Conservation (phyloP, 2,329 filamentous ascomycete species). For the Hymenoscyphus salicellus region DNA sequence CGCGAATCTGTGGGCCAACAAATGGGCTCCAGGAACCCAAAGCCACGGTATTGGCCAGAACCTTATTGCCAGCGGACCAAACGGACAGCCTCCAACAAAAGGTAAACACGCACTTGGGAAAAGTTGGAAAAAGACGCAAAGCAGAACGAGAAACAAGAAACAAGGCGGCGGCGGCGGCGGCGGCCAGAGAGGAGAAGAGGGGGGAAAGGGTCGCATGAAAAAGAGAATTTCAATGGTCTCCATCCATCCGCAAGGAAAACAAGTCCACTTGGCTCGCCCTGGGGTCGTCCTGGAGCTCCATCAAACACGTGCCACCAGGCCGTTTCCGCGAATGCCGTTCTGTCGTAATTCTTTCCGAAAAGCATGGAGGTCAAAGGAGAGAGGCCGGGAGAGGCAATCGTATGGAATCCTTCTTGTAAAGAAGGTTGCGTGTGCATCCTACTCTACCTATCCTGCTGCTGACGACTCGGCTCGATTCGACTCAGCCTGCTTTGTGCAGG, state of each 20-base stretch:
- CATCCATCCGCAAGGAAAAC: not conserved
- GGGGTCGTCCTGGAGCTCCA: too few species aligned
- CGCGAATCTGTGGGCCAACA: not conserved
- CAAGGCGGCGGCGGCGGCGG: not conserved
- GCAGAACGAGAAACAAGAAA: not conserved
- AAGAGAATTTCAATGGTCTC: not conserved
- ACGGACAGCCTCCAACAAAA: not conserved
- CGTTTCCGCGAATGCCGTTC: too few species aligned
- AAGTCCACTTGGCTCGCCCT: not conserved
- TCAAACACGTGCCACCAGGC: too few species aligned
- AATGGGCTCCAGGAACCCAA: not conserved
- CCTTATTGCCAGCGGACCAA: not conserved
- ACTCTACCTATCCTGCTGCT: too few species aligned
- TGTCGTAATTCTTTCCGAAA: too few species aligned
- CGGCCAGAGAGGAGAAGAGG: not conserved
- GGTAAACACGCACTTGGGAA: not conserved
- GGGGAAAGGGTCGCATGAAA: not conserved
- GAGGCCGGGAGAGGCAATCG: too few species aligned
- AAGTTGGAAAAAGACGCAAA: not conserved
- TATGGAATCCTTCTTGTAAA: too few species aligned
- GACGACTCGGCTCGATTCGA: too few species aligned
- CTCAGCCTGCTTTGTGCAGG: not conserved
- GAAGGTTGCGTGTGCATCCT: too few species aligned
- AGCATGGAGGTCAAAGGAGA: too few species aligned
- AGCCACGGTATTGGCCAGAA: not conserved